Evolutionary conservation across 345 rosid species (phyloP), one percentile per base, ranked within the genome.

Genomic region (Murraya paniculata): DNA sequence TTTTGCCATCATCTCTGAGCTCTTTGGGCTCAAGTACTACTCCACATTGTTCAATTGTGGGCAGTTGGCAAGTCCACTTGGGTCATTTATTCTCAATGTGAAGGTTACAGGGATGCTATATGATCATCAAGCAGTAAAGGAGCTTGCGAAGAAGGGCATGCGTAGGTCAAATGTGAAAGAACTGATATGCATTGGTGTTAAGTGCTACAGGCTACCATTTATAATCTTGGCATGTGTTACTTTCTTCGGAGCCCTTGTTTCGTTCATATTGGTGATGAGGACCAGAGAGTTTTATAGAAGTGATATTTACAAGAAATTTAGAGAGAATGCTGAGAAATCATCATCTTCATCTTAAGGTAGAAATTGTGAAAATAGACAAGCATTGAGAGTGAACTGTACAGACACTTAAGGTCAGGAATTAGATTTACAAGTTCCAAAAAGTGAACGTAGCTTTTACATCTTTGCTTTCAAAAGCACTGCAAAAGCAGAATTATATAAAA

Each of bases 31-130:
- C 0, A 94, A 90, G 82, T 90, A 94, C 85, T 94, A 86, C 90
- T 91, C 97, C n/a, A 93, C 97, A 38, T 75, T 93, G 87, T 94
- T 90, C 90, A 93, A 91, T 55, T 94, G 95, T 71, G 97, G 97
- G 24, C 97, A 90, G 64, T 57, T 92, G 33, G 93, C 97, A 2
- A 91, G 93, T 30, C 98, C 98, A n/a, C 85, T 94, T 0, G 98
- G 98, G 0, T 92, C 97, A 0, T 94, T 90, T 79, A 80, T 94
- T 27, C 83, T 94, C 16, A 94, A 93, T 59, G 98, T 94, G 45
- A 88, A 87, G 78, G 80, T 93, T 5, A 89, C 94, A 1, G 98
- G 97, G 24, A 56, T 35, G 75, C 82, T 94, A 1, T 94, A 94
- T 38, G 98, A 94, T 56, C 30, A 81, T 24, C 91, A 86, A 77